phyloP scores from a whole-genome alignment of 148 eudicot genomes.

The Vaccinium corymbosum region DNA sequence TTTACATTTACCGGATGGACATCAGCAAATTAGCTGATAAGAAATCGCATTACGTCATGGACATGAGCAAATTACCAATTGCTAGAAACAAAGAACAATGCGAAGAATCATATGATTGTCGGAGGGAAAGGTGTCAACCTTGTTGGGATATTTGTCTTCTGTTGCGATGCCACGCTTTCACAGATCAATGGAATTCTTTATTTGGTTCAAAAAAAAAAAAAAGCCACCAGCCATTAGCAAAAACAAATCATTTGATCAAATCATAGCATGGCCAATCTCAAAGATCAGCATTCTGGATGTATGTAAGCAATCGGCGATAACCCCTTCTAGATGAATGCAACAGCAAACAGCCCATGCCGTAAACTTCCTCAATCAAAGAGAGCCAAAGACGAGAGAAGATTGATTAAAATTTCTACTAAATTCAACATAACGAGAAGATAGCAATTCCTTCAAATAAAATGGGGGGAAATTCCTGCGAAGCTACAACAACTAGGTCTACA shows the following conservation, averaged over 20 bases:
- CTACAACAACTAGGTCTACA: constrained; percentile 3
- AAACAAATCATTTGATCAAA: not conserved
- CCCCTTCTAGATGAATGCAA: not conserved
- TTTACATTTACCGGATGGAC: too few species aligned
- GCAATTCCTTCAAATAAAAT: constrained; percentile 10
- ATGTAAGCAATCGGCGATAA: not conserved
- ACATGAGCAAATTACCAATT: not conserved
- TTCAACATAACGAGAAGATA: not conserved
- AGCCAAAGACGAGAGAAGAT: not conserved
- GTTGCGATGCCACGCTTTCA: too few species aligned
- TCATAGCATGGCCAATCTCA: not conserved
- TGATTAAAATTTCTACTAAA: constrained; percentile 3
- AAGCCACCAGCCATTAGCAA: not conserved
- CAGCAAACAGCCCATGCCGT: not conserved
- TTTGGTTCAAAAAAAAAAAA: not conserved
- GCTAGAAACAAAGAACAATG: not conserved
- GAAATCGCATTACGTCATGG: too few species aligned
- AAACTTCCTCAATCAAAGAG: constrained; percentile 6
- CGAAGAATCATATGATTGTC: not conserved
- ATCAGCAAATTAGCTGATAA: not conserved
- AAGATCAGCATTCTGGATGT: not conserved
- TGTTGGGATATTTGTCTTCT: too few species aligned
- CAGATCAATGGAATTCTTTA: too few species aligned
- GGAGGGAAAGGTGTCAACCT: too few species aligned
- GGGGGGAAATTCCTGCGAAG: not conserved